These are phyloP conservation scores for Kingdonia uniflora DNA, from an alignment of 164 flowering plant species.

Conservation along the genomic window DNA sequence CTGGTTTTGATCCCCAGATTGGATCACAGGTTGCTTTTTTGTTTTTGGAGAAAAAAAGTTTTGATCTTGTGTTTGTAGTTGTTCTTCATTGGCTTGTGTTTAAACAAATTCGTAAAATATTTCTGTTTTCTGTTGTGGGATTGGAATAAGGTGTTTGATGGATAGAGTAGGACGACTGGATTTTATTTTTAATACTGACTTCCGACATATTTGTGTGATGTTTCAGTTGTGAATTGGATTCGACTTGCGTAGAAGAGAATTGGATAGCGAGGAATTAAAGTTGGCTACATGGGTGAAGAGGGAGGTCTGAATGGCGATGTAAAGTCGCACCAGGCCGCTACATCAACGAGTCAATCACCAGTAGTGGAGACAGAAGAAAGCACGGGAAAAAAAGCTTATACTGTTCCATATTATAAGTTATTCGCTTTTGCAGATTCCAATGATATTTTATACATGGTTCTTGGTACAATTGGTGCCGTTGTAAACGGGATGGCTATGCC, in stretches of 20 bases:
- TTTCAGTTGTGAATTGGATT: no score
- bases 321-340: conserved; percentile 8
- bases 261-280: neutral
- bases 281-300: conserved; percentile 14
- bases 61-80: no score
- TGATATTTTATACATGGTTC: conserved; percentile 40
- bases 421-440: conserved; percentile 50
- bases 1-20: no score
- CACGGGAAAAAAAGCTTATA: neutral
- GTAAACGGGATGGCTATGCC: conserved; percentile 55
- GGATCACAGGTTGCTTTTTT: no score
- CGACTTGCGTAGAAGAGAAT: neutral
- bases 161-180: no score
- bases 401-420: conserved; percentile 46
- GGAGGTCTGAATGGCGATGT: conserved; percentile 9
- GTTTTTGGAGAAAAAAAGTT: no score
- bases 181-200: no score
- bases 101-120: no score
- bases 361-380: conserved; percentile 5
- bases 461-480: conserved; percentile 43
- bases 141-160: no score
- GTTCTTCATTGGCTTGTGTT: no score
- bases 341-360: conserved; percentile 7
- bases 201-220: neutral
- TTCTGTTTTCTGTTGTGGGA: no score